Percentiles rank a stretch among this genome's conserved stretches.
Conservation (phyloP, 441 rosid genomes). For the Populus trichocarpa region DNA sequence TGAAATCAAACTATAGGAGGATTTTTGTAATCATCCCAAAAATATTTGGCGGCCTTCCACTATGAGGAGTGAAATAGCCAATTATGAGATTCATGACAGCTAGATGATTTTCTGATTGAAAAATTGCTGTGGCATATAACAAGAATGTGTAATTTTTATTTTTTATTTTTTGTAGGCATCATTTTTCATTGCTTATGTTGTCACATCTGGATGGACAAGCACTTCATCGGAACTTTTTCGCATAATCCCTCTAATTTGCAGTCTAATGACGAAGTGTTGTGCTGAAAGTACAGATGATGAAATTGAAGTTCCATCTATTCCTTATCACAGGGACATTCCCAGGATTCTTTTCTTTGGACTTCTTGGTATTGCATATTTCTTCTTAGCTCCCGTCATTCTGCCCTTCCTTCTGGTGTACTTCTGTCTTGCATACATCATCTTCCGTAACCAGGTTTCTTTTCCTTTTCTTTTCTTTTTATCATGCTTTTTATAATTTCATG, state of each 20-base stretch:
- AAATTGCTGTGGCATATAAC: background rate
- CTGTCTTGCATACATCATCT: slow-evolving; percentile 79
- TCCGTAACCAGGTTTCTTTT: slow-evolving; percentile 72
- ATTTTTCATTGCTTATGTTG: slow-evolving; percentile 90
- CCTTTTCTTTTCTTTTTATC: background rate
- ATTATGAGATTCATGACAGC: background rate
- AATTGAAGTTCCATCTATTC: slow-evolving; percentile 67
- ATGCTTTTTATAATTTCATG: background rate
- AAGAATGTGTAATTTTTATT: slow-evolving; percentile 7
- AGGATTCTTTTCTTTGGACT: slow-evolving; percentile 84
- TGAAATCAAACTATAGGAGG: background rate
- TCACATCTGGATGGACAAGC: slow-evolving; percentile 97
- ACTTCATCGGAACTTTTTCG: slow-evolving; percentile 85
- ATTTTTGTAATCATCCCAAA: background rate
- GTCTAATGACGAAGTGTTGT: slow-evolving; percentile 53
- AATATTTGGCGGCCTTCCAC: background rate
- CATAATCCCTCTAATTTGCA: slow-evolving; percentile 60
- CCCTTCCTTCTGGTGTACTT: slow-evolving; percentile 87
- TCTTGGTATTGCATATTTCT: slow-evolving; percentile 88
- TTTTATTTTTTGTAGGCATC: slow-evolving; percentile 62
- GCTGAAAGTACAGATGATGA: slow-evolving; percentile 47
- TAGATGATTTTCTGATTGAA: background rate
- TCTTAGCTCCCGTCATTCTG: slow-evolving; percentile 87
- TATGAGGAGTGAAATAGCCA: background rate
- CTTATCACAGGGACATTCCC: slow-evolving; percentile 79